phyloP scores from a whole-genome alignment of 129 eudicot species.

The Silybum marianum region DNA sequence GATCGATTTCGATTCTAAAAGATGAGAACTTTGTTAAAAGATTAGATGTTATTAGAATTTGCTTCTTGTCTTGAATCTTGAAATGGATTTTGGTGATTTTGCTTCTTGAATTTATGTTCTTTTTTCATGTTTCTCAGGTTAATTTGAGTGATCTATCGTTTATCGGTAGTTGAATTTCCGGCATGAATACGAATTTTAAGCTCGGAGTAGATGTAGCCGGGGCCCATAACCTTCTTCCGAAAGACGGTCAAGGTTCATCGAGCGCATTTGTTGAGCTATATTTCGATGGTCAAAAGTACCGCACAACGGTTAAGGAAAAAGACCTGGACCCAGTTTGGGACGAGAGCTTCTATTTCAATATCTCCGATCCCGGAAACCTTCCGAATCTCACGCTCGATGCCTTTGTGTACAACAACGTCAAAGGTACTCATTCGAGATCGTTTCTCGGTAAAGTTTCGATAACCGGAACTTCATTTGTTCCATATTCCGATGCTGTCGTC shows the following conservation, averaged over 20 bases:
- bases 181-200: conserved; percentile 50
- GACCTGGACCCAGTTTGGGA: conserved; percentile 95
- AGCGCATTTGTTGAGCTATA: conserved; percentile 78
- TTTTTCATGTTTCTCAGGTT: conserved; percentile 36
- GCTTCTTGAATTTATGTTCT: conserved; percentile 17
- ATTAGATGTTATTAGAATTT: conserved; percentile 5
- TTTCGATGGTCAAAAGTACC: conserved; percentile 80
- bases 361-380: conserved; percentile 83
- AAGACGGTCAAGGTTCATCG: conserved; percentile 96
- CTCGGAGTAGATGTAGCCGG: conserved; percentile 85
- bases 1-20: conserved; percentile 2
- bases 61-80: neutral
- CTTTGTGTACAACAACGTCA: conserved; percentile 63
- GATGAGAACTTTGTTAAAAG: conserved; percentile 15
- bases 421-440: conserved; percentile 57
- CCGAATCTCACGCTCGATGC: conserved; percentile 73
- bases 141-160: conserved; percentile 15
- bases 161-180: conserved; percentile 2
- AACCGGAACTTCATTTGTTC: conserved; percentile 89
- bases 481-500: conserved; percentile 86
- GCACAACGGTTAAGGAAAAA: conserved; percentile 84
- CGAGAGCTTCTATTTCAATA: conserved; percentile 92
- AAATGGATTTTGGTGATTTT: neutral
- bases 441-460: conserved; percentile 87
- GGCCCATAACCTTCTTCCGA: conserved; percentile 93